Base-by-base conservation (phyloP, 352 stramenopile genomes). In the Globisporangium parvum region DNA sequence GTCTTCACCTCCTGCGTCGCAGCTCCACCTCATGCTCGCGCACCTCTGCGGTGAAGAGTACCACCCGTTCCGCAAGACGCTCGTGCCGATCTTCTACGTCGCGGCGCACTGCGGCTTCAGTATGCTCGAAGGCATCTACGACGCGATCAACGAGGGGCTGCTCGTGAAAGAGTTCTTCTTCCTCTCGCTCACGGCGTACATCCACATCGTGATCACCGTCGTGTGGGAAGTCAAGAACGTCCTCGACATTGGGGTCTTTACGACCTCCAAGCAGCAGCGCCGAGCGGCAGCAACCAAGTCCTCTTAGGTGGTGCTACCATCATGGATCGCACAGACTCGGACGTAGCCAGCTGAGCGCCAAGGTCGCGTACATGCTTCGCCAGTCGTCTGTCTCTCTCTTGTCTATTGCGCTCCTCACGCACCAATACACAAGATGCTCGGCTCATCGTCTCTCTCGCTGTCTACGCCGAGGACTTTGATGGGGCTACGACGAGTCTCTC, bases 91-190 rank as follows among this genome's bases (percentile, higher is more conserved):
- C 54, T 91, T 95, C 58, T 95, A 91, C 67, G 83, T 95, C 21
- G 85, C 85, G 17, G 85, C 73, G 24, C 85, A 95, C 60, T 88
- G 76, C 62, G 70, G 73, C 40, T 94, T 92, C 65, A 81, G 80
- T 53, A 87, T 91, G 75, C 47, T 89, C 51, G 76, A 94, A 62
- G 82, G 80, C 37, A 84, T 91, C 45, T 89, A 92, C 67, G 79
- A 90, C 51, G 66, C 82, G 21, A 84, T 91, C 58, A 90, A 91
- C 69, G 82, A 95, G 41, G 69, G 73, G 20, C 69, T 95, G 18
- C 81, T 91, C 51, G 67, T 95, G 61, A 84, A 89, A 45, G 85
- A 95, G 64, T 95, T 95, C 56, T 95, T 93, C 57, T 95, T 92
- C 67, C 70, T 95, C 48, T 92, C 80, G 56, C 70, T 92, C 44